Evolutionary conservation across 1,284 basidiomycete genomes (phyloP).

Genomic region (Xerocomus nothofagi): DNA sequence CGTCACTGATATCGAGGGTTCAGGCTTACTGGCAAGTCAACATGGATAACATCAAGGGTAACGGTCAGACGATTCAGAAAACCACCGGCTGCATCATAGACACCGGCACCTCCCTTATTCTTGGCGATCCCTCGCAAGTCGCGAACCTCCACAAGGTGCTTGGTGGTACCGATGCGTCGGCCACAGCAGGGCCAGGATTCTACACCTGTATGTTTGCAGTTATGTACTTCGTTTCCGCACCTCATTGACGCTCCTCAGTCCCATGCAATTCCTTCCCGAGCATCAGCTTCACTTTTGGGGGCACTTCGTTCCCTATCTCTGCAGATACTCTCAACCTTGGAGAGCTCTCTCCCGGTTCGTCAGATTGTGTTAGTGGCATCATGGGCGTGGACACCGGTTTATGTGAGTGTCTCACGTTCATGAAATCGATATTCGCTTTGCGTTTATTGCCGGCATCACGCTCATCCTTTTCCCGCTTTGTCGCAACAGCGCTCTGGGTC

Average conservation of each 20-base stretch:
- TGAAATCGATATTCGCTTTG: neutral
- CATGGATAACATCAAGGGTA: slow-evolving; percentile 20
- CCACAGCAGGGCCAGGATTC: slow-evolving; percentile 1
- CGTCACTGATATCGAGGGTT: neutral
- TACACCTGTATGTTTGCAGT: slow-evolving; percentile 15
- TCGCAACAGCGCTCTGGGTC: slow-evolving; percentile 20
- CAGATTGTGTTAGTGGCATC: slow-evolving; percentile 36
- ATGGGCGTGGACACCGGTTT: neutral
- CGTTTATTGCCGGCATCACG: neutral
- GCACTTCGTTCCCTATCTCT: slow-evolving; percentile 41
- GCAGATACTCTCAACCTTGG: slow-evolving; percentile 40
- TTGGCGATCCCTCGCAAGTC: slow-evolving; percentile 46
- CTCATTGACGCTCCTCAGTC: slow-evolving; percentile 33
- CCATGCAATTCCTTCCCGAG: slow-evolving; percentile 41
- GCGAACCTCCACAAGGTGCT: slow-evolving; percentile 38
- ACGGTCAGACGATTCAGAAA: slow-evolving; percentile 12
- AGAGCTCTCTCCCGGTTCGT: slow-evolving; percentile 23
- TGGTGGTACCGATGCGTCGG: slow-evolving; percentile 10
- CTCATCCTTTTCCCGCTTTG: neutral
- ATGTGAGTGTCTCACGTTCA: slow-evolving; percentile 4
- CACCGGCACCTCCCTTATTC: slow-evolving; percentile 48
- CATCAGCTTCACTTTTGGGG: slow-evolving; percentile 44
- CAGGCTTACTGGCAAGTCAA: slow-evolving; percentile 34
- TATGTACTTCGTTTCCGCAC: slow-evolving; percentile 13
- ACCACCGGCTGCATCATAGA: slow-evolving; percentile 37